These are phyloP conservation scores for Lachancea dasiensis DNA, from an alignment of 805 yeast species.

Conservation along the genomic window DNA sequence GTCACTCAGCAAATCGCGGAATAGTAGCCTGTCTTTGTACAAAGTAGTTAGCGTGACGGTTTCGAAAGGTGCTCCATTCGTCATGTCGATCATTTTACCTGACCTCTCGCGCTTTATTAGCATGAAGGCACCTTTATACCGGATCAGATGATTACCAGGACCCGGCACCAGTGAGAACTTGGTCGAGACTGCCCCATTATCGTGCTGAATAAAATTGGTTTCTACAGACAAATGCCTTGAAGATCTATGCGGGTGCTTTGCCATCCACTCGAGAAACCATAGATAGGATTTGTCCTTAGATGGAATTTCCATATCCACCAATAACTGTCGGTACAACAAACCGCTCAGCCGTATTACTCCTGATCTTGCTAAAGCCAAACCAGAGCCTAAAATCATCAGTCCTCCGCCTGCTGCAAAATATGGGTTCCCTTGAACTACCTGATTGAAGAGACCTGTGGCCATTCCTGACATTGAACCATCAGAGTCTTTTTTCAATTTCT, in stretches of 20 bases:
- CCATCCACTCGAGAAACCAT: constrained; percentile 98
- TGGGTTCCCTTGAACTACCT: constrained; percentile 69
- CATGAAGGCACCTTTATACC: constrained; percentile 83
- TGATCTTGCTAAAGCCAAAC: constrained; percentile 68
- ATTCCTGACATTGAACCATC: constrained; percentile 27
- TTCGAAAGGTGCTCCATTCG: constrained; percentile 91
- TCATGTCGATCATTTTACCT: constrained; percentile 79
- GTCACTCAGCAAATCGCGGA: constrained; percentile 66
- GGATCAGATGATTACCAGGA: constrained; percentile 87
- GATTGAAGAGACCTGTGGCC: constrained; percentile 39
- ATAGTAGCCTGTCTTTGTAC: constrained; percentile 69
- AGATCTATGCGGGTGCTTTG: constrained; percentile 64
- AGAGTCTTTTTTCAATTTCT: constrained; percentile 10
- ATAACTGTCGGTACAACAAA: constrained; percentile 70
- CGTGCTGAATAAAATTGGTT: constrained; percentile 80
- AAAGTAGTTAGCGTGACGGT: constrained; percentile 91
- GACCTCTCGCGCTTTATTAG: constrained; percentile 85
- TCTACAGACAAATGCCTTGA: constrained; percentile 88
- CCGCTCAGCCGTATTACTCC: constrained; percentile 58
- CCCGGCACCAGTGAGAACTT: constrained; percentile 93
- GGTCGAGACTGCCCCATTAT: constrained; percentile 84
- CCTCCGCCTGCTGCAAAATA: constrained; percentile 99
- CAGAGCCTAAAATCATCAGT: constrained; percentile 89
- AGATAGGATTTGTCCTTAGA: constrained; percentile 87
- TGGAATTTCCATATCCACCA: constrained; percentile 90